Base-by-base conservation (phyloP, 1,284 basidiomycete genomes). In the Xanthoconium separans region DNA sequence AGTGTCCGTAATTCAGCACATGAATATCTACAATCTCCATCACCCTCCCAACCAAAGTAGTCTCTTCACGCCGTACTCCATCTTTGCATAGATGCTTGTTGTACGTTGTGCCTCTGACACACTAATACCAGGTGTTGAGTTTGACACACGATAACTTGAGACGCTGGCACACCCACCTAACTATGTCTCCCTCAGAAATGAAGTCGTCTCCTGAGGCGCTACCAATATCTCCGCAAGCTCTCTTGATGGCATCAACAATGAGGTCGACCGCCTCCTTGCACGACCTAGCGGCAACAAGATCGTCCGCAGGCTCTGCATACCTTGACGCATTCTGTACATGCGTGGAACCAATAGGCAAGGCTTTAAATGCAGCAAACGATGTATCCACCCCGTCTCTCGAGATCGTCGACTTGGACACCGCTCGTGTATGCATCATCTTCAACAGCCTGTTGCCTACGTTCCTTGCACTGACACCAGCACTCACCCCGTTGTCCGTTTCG, bases 1-100 rank as follows among this genome's bases (percentile, higher is more conserved):
- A 16, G 37, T 44, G 50, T 58, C 47, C 44, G 43, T 65, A 65
- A 49, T 54, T 16, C 43, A 51, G 22, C 41, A 37, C 41, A 52
- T 27, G 34, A 44, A 51, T 46, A 22, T 44, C 50, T 12, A 47
- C 31, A 33, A 20, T 30, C 22, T 33, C 27, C 20, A 65, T 53
- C 43, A 69, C 36, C 85, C 81, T 48, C 89, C 89, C 47, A 95
- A 72, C 93, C 93, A 95, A 57, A 95, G 72, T 65, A 95, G 75
- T 59, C 92, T 77, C 77, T 95, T 95, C 56, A 95, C 78, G 1
- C 90, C 89, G 68, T 95, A 93, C 68, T 95, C 93, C 83, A 95
- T 89, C 74, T 93, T 91, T 10, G 91, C 84, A 67, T 91, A 88
- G 58, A 95, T 76, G 54, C 84, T 90, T 3, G 91, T 95, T 74